A percentile compares a stretch with the other conserved stretches of the same genome.
Conservation (phyloP, 1,284 basidiomycete species). For the Volvariella volvacea region DNA sequence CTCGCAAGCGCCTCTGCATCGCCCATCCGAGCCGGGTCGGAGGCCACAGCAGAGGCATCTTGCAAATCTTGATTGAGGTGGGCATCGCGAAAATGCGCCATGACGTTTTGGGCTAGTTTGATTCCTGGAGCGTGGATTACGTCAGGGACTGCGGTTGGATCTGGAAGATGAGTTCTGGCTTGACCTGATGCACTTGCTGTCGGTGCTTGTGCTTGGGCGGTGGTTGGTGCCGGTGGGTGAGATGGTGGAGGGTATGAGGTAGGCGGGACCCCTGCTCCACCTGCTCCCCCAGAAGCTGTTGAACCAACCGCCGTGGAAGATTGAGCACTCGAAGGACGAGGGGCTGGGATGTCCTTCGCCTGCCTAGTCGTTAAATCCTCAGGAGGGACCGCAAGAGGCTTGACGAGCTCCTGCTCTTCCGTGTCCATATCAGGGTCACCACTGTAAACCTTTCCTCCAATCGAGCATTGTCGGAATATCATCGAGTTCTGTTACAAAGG, state of each 20-base stretch:
- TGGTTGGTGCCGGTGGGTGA: not conserved
- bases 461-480: constrained; percentile 92
- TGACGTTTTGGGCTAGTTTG: constrained; percentile 27
- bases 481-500: constrained; percentile 73
- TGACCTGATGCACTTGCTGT: too few species aligned
- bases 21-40: constrained; percentile 38
- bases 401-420: constrained; percentile 17
- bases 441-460: constrained; percentile 76
- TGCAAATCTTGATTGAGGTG: constrained; percentile 31
- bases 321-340: too few species aligned
- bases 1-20: constrained; percentile 38
- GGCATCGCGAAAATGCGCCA: constrained; percentile 52
- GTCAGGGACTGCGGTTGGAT: constrained; percentile 2
- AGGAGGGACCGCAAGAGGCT: constrained; percentile 10
- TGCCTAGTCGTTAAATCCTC: not conserved
- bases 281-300: too few species aligned
- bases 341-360: not conserved
- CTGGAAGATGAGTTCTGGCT: too few species aligned
- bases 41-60: constrained; percentile 22
- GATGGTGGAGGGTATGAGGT: not conserved
- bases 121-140: constrained; percentile 11
- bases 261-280: not conserved
- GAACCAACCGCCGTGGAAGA: too few species aligned
- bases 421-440: constrained; percentile 47
- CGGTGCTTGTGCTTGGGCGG: too few species aligned